Percentiles rank a stretch among this genome's conserved stretches.
phyloP scores from a whole-genome alignment of 768 basidiomycete genomes.

The Lactarius tabidus region DNA sequence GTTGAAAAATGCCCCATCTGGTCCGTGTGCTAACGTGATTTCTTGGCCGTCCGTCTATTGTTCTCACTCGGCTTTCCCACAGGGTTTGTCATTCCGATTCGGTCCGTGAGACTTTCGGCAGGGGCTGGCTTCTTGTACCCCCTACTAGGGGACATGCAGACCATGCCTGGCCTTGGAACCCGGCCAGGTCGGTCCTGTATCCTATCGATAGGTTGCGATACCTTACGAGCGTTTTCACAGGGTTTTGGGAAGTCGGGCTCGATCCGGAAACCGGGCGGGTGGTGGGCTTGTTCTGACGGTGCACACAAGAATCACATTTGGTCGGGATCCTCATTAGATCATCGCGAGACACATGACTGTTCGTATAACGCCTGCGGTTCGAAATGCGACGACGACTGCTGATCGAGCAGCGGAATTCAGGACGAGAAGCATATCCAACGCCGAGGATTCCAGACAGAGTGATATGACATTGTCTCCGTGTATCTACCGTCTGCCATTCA shows the following conservation, averaged over 20 bases:
- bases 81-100: slow-evolving; percentile 93
- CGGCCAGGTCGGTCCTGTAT: slow-evolving; percentile 59
- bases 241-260: slow-evolving; percentile 88
- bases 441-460: slow-evolving; percentile 13
- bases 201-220: slow-evolving; percentile 5
- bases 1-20: slow-evolving; percentile 84
- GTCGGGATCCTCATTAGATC: slow-evolving; percentile 33
- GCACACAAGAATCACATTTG: neutral
- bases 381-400: neutral
- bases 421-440: neutral
- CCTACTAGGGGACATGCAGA: slow-evolving; percentile 94
- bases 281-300: slow-evolving; percentile 74
- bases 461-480: slow-evolving; percentile 12
- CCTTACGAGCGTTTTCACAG: slow-evolving; percentile 34
- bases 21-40: slow-evolving; percentile 35
- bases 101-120: slow-evolving; percentile 80
- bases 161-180: slow-evolving; percentile 94
- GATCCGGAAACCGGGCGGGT: slow-evolving; percentile 77
- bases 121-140: slow-evolving; percentile 97
- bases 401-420: neutral
- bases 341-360: slow-evolving; percentile 23
- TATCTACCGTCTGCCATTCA: neutral
- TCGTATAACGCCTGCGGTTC: neutral
- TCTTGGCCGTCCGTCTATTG: neutral
- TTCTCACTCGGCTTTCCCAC: neutral